phyloP scores from a whole-genome alignment of 2,329 filamentous ascomycete species.

The Rachicladosporium sp. region DNA sequence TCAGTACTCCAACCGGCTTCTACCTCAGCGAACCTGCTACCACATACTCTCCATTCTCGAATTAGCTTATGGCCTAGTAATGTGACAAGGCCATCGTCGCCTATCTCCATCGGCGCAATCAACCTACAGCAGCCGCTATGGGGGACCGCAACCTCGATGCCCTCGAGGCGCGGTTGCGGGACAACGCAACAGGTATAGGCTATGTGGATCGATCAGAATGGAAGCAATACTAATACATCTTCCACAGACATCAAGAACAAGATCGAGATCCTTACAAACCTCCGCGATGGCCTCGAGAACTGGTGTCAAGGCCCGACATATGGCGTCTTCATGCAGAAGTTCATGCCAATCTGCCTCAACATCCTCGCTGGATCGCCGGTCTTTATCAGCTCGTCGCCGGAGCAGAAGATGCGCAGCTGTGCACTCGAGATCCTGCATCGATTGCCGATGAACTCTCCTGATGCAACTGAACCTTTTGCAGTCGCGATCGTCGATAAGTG shows the following conservation, averaged over 20 bases:
- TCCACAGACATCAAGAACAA: constrained; percentile 64
- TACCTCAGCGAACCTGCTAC: neutral
- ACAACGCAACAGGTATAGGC: constrained; percentile 17
- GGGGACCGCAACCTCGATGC: constrained; percentile 33
- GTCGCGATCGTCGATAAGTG: constrained; percentile 80
- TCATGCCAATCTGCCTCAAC: constrained; percentile 80
- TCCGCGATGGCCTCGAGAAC: constrained; percentile 85
- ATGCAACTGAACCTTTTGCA: constrained; percentile 73
- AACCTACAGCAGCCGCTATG: constrained; percentile 13
- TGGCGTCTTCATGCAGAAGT: constrained; percentile 65
- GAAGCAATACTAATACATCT: neutral
- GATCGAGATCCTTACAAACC: constrained; percentile 66
- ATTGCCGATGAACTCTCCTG: constrained; percentile 54
- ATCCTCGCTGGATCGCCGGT: constrained; percentile 77
- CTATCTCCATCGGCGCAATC: constrained; percentile 1
- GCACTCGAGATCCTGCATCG: constrained; percentile 91
- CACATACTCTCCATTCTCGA: neutral
- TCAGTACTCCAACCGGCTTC: neutral
- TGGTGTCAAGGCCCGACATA: constrained; percentile 73
- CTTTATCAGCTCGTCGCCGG: constrained; percentile 78
- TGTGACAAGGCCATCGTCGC: constrained; percentile 2
- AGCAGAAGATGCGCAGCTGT: constrained; percentile 90
- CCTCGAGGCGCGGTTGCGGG: constrained; percentile 35
- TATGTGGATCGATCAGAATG: neutral
- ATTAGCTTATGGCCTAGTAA: neutral